A percentile compares a stretch with the other conserved stretches of the same genome.
Conservation (phyloP, 306 rosid genomes). For the Dalbergia cultrata region DNA sequence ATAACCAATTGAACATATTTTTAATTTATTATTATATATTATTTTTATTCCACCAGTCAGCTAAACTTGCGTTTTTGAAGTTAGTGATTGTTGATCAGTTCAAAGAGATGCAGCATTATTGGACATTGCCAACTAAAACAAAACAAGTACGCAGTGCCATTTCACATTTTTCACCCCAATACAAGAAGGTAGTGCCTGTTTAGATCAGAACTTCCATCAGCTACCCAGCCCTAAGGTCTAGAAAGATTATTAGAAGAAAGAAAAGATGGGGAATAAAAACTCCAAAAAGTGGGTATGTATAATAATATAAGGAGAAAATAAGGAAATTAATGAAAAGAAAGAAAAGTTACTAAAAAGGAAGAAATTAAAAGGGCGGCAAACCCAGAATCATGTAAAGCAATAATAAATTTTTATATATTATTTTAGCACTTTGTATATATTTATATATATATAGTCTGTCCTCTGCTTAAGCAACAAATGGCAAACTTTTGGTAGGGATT, state of each 20-base stretch:
- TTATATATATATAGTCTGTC: slow-evolving; percentile 13
- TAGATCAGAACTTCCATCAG: neutral
- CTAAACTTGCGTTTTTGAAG: too few relatives aligned
- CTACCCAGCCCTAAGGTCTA: neutral
- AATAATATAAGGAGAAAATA: too few relatives aligned
- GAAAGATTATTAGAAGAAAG: too few relatives aligned
- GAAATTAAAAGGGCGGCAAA: neutral
- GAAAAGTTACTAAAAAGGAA: neutral
- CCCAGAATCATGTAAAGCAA: neutral
- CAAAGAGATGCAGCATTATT: neutral
- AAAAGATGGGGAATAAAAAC: neutral
- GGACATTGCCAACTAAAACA: neutral
- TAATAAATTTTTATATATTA: too few relatives aligned
- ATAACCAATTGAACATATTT: too few relatives aligned
- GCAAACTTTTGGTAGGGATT: slow-evolving; percentile 40
- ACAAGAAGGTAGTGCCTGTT: neutral
- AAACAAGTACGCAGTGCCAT: neutral
- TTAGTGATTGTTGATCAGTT: too few relatives aligned
- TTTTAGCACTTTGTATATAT: neutral
- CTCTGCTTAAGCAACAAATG: slow-evolving; percentile 49
- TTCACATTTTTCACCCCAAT: too few relatives aligned
- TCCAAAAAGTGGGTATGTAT: neutral
- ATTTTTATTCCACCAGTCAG: too few relatives aligned
- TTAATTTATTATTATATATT: too few relatives aligned
- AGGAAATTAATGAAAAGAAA: neutral